These are phyloP conservation scores for Sporothrix mexicana DNA, from an alignment of 2,329 filamentous ascomycete species.

Conservation along the genomic window DNA sequence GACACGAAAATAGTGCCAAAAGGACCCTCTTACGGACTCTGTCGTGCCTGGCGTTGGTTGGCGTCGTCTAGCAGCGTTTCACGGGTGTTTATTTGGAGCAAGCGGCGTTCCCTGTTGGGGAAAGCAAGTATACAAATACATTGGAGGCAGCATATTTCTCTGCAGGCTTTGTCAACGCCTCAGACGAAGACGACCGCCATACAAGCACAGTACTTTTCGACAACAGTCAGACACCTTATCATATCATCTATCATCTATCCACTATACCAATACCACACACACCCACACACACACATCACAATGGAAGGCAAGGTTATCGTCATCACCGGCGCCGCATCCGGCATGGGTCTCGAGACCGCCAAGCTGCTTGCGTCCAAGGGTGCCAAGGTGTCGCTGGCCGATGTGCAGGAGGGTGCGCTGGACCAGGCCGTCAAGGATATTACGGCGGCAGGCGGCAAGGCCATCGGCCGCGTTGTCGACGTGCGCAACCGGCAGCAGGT, in stretches of 20 bases:
- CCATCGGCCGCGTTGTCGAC: slow-evolving; percentile 17
- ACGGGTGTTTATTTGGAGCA: slow-evolving; percentile 17
- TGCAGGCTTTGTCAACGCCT: background rate
- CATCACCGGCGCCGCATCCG: slow-evolving; percentile 53
- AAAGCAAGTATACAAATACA: slow-evolving; percentile 24
- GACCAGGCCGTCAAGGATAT: slow-evolving; percentile 33
- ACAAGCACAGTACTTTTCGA: background rate
- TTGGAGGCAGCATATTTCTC: background rate
- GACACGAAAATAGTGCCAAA: background rate
- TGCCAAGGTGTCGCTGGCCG: slow-evolving; percentile 52
- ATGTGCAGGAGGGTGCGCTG: slow-evolving; percentile 49
- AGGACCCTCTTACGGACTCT: background rate
- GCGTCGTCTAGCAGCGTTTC: background rate
- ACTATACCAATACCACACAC: background rate
- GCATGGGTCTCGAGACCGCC: slow-evolving; percentile 55
- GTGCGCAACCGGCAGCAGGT: slow-evolving; percentile 26
- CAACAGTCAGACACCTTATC: background rate
- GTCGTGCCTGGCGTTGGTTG: slow-evolving; percentile 6
- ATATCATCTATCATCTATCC: background rate
- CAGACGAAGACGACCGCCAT: background rate
- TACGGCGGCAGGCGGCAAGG: background rate
- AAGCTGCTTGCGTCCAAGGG: slow-evolving; percentile 50
- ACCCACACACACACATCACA: background rate
- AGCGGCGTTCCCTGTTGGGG: background rate
- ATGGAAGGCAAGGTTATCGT: slow-evolving; percentile 49